Conservation (phyloP, 306 rosid genomes). For the Gastrolobium villosum region DNA sequence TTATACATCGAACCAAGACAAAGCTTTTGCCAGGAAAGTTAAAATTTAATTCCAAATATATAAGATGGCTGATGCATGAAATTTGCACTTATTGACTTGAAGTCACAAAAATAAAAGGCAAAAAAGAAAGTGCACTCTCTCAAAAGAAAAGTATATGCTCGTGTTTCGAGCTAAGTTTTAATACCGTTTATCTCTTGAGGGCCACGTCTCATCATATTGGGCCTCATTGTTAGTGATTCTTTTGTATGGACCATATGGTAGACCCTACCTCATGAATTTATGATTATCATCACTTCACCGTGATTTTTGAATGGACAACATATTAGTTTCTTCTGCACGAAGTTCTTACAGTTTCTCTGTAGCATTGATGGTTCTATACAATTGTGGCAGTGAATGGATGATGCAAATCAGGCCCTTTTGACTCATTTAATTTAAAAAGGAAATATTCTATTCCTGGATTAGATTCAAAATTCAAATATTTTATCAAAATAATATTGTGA, state of each 20-base stretch:
- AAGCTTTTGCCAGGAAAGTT: constrained; percentile 21
- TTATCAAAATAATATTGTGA: too few relatives aligned
- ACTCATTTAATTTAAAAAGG: too few relatives aligned
- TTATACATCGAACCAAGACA: constrained; percentile 7
- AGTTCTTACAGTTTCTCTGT: constrained; percentile 12
- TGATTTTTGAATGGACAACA: constrained; percentile 29
- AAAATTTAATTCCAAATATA: constrained; percentile 16
- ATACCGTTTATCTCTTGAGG: constrained; percentile 34
- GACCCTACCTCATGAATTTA: constrained; percentile 50
- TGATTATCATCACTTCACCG: constrained; percentile 40
- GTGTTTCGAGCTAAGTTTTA: constrained; percentile 29
- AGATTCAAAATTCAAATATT: too few relatives aligned
- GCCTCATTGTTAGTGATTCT: constrained; percentile 38
- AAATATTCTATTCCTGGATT: too few relatives aligned
- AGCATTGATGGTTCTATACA: neutral
- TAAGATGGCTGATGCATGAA: constrained; percentile 1
- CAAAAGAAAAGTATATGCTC: constrained; percentile 19
- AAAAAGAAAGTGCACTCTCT: neutral
- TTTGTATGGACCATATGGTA: constrained; percentile 43
- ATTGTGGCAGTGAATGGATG: neutral
- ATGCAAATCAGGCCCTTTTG: neutral
- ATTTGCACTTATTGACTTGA: constrained; percentile 11
- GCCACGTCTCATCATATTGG: constrained; percentile 32
- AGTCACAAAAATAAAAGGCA: neutral
- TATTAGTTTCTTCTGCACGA: constrained; percentile 17